Evolutionary conservation across 2,329 filamentous ascomycete species (phyloP), one percentile per base, ranked within the genome.

Genomic region (Phyllosticta capitalensis): DNA sequence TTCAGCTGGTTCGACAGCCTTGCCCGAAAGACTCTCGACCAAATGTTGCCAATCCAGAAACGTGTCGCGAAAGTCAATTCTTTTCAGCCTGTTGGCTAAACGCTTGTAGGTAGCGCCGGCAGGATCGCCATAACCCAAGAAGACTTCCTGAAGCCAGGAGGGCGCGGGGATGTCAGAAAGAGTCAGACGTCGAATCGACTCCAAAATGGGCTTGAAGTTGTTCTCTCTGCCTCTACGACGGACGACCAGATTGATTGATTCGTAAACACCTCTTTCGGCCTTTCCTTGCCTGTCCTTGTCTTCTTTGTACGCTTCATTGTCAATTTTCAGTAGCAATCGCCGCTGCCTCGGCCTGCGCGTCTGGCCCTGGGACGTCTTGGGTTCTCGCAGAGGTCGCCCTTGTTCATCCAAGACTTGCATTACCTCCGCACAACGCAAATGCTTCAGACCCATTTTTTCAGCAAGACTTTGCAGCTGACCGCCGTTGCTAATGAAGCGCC

Each of bases 11-110:
- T 96, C 90, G 60, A 97, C 82, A 3, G 83, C 89, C 76, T 88
- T 92, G 21, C 89, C 90, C n/a, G 91, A 89, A 62, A 96, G 81
- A 68, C 90, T 94, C 72, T 94, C 90, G 51, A 92, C 81, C 38
- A 99, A 79, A 77, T 99, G 95, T 66, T 95, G 86, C 92, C 92
- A 97, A 74, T 96, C 86, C 61, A 97, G 74, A 71, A 99, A 96
- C 0, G 94, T 97, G 70, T 99, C 95, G 59, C 91, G 83, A 70
- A 91, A 96, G 71, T 99, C 91, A 57, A 99, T 78, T 59, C 83
- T 89, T 67, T 85, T 84, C 63, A 95, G 79, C 61, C 86, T 83
- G 70, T 90, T 94, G 1, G 88, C 76, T 17, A 99, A 76, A 55
- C 90, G 86, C 63, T 89, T 90, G 75, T 95, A 96, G 21, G 85